Conservation (phyloP, 2,329 filamentous ascomycete species). For the Sphaerulina musiva region DNA sequence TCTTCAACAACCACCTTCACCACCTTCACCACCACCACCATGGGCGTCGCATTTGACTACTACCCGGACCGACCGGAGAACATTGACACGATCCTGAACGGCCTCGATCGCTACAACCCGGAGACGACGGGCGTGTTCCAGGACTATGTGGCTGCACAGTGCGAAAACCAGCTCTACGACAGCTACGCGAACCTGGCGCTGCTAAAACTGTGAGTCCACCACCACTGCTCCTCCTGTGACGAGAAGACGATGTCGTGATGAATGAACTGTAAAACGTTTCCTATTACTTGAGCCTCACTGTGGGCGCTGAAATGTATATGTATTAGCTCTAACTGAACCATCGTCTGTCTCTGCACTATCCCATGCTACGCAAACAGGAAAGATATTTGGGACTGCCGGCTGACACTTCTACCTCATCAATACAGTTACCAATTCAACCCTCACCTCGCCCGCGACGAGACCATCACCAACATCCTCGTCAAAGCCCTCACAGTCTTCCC, state of each 20-base stretch:
- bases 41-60: conserved; percentile 65
- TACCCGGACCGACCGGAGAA: conserved; percentile 86
- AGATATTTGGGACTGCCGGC: conserved; percentile 7
- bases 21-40: conserved; percentile 19
- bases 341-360: conserved; percentile 1
- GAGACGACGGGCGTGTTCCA: conserved; percentile 92
- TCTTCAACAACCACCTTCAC: background rate
- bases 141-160: conserved; percentile 89
- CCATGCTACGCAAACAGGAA: background rate
- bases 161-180: conserved; percentile 89
- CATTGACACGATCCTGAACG: conserved; percentile 89
- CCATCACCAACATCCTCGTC: conserved; percentile 97
- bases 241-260: conserved; percentile 58
- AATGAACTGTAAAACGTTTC: conserved; percentile 76
- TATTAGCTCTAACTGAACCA: conserved; percentile 69
- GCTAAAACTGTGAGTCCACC: conserved; percentile 79
- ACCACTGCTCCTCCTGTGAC: background rate
- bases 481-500: conserved; percentile 97
- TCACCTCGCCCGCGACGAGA: conserved; percentile 91
- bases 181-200: conserved; percentile 94
- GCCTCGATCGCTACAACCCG: conserved; percentile 96
- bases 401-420: background rate
- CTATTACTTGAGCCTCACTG: conserved; percentile 76
- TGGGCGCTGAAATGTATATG: conserved; percentile 57
- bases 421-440: conserved; percentile 98